phyloP scores from a whole-genome alignment of 805 yeast species.

The Yarrowia sp. region DNA sequence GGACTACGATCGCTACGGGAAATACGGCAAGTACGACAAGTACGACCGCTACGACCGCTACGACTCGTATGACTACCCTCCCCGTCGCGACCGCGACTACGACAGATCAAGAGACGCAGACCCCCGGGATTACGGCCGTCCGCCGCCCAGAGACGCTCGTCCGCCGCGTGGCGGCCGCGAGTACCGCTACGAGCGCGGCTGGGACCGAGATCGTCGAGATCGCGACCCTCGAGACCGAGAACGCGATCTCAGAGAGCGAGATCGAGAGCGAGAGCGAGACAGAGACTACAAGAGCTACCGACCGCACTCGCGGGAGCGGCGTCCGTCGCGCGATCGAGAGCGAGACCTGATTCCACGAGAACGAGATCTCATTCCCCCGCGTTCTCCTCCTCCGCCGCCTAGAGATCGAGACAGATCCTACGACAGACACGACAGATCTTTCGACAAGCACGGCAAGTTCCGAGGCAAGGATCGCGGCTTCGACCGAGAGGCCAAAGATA shows the following conservation, averaged over 20 bases:
- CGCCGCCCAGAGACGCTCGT: not conserved
- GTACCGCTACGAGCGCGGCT: not conserved
- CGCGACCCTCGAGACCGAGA: not conserved
- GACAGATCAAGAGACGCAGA: slow-evolving; percentile 21
- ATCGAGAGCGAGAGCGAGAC: not conserved
- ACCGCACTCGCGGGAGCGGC: too few relatives aligned
- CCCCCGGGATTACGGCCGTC: not conserved
- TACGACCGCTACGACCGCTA: slow-evolving; percentile 4
- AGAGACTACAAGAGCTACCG: too few relatives aligned
- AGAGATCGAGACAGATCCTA: not conserved
- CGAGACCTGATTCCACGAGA: not conserved
- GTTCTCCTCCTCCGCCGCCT: not conserved
- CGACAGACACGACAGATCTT: not conserved
- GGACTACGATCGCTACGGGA: not conserved
- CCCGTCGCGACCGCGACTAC: slow-evolving; percentile 21
- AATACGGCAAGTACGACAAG: not conserved
- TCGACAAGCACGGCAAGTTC: not conserved
- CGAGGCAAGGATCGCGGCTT: too few relatives aligned
- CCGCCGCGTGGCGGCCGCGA: not conserved
- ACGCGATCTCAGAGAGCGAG: not conserved
- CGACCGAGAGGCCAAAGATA: not conserved
- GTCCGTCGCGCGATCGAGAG: too few relatives aligned
- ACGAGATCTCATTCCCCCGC: too few relatives aligned
- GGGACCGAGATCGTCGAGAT: slow-evolving; percentile 37
- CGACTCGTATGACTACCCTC: not conserved